Evolutionary conservation across 2,329 filamentous ascomycete genomes (phyloP).

Genomic region (Phyllosticta citrichinensis): DNA sequence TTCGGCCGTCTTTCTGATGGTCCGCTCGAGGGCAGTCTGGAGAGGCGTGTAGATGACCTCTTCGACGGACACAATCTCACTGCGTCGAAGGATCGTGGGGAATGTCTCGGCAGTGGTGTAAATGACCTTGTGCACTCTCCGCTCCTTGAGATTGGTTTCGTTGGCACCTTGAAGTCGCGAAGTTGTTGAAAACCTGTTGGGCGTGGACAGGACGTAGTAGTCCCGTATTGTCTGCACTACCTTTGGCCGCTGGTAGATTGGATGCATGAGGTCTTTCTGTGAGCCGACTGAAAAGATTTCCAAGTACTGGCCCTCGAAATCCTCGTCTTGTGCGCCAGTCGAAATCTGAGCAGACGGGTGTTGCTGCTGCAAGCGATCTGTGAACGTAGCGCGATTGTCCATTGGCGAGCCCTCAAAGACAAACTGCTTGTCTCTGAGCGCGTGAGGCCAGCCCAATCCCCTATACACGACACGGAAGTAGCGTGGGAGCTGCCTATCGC

Average conservation of each 20-base stretch:
- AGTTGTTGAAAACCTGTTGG: constrained; percentile 69
- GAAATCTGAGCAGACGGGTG: constrained; percentile 79
- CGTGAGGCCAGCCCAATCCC: constrained; percentile 76
- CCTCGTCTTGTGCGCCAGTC: constrained; percentile 57
- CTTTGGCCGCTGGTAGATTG: constrained; percentile 78
- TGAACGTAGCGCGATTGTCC: constrained; percentile 72
- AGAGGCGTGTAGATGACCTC: constrained; percentile 61
- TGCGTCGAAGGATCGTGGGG: constrained; percentile 80
- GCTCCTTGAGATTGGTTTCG: constrained; percentile 56
- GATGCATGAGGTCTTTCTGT: constrained; percentile 71
- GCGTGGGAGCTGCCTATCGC: constrained; percentile 65
- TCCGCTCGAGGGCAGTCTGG: constrained; percentile 84
- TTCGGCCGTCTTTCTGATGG: constrained; percentile 82
- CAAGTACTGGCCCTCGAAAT: constrained; percentile 83
- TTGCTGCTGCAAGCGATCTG: constrained; percentile 83
- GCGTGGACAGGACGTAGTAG: constrained; percentile 68
- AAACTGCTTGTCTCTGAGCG: constrained; percentile 79
- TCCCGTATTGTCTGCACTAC: constrained; percentile 78
- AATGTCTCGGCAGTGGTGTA: constrained; percentile 80
- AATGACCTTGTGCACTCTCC: constrained; percentile 73
- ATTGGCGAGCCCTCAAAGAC: constrained; percentile 74
- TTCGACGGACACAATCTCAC: constrained; percentile 65
- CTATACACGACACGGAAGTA: constrained; percentile 90
- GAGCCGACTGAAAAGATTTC: constrained; percentile 72
- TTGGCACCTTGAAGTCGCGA: constrained; percentile 55